Evolutionary conservation across 208 protist genomes (phyloP).

Genomic region (Wallacemonas sp.): DNA sequence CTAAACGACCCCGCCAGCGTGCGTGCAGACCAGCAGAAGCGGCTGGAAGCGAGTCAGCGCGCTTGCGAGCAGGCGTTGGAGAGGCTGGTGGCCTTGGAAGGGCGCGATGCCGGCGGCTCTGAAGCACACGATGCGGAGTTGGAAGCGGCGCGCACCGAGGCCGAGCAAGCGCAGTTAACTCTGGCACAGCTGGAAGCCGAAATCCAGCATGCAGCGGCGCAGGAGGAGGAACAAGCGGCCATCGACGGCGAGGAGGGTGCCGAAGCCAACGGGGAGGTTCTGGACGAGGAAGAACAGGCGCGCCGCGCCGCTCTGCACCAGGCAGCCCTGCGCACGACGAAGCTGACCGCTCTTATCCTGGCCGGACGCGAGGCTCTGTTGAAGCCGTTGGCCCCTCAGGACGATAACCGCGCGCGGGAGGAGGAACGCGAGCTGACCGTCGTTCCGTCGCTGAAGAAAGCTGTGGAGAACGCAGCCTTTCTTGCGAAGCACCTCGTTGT

Average conservation of each 20-base stretch:
- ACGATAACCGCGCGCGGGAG: too few relatives aligned
- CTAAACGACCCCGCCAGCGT: slow-evolving; percentile 1
- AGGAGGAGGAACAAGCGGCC: slow-evolving; percentile 23
- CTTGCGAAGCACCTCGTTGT: slow-evolving; percentile 18
- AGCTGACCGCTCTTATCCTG: slow-evolving; percentile 18
- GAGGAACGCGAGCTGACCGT: neutral
- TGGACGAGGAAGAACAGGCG: slow-evolving; percentile 9
- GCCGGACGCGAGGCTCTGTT: slow-evolving; percentile 14
- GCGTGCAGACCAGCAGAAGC: slow-evolving; percentile 1
- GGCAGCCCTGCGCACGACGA: neutral
- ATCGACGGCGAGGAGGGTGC: neutral
- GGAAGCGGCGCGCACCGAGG: slow-evolving; percentile 27
- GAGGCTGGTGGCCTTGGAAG: slow-evolving; percentile 30
- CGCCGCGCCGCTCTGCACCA: neutral
- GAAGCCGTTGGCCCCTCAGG: neutral
- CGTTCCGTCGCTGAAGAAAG: slow-evolving; percentile 10
- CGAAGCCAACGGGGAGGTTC: slow-evolving; percentile 1
- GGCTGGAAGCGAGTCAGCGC: slow-evolving; percentile 21
- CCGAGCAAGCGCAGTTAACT: slow-evolving; percentile 37
- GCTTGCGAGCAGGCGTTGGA: slow-evolving; percentile 25
- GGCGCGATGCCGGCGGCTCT: slow-evolving; percentile 10
- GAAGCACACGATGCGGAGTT: slow-evolving; percentile 35
- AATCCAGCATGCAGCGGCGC: neutral
- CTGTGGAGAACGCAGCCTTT: slow-evolving; percentile 7
- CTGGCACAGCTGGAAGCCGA: slow-evolving; percentile 22